A percentile compares a stretch with the other conserved stretches of the same genome.
Evolutionary conservation across 495 filamentous ascomycete species (phyloP).

Genomic region (Penicillium lagena): DNA sequence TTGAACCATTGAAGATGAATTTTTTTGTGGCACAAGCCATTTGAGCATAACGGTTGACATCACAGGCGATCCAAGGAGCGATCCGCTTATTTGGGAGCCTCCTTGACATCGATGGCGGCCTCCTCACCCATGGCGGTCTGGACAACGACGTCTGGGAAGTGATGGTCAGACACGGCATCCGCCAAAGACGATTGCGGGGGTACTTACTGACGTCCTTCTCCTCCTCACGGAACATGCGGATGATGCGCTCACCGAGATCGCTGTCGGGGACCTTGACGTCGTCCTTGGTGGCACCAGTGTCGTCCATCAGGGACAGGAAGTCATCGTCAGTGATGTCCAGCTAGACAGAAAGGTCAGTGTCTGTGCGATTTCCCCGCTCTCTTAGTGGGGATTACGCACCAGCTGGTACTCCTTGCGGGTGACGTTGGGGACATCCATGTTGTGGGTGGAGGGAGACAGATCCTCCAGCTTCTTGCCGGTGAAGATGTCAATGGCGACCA

Average conservation of each 20-base stretch:
- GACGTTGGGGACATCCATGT: slow-evolving; percentile 99
- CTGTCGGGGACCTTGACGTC: slow-evolving; percentile 91
- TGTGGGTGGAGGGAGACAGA: slow-evolving; percentile 98
- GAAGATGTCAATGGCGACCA: slow-evolving; percentile 97
- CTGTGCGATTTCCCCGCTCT: neutral
- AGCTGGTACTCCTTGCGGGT: slow-evolving; percentile 85
- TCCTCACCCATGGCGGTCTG: slow-evolving; percentile 95
- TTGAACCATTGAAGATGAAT: slow-evolving; percentile 24
- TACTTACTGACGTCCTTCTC: slow-evolving; percentile 80
- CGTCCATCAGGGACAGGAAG: slow-evolving; percentile 83
- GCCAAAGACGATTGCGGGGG: neutral
- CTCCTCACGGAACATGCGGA: slow-evolving; percentile 64
- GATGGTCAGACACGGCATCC: slow-evolving; percentile 3
- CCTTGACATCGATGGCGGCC: slow-evolving; percentile 87
- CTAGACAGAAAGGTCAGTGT: slow-evolving; percentile 30
- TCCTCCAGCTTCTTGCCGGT: slow-evolving; percentile 99
- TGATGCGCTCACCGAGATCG: slow-evolving; percentile 78
- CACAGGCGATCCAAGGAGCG: slow-evolving; percentile 19
- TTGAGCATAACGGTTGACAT: slow-evolving; percentile 29
- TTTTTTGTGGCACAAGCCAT: slow-evolving; percentile 17
- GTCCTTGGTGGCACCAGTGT: slow-evolving; percentile 78
- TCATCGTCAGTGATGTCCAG: slow-evolving; percentile 84
- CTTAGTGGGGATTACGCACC: slow-evolving; percentile 47
- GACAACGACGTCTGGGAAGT: slow-evolving; percentile 69
- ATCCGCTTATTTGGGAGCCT: slow-evolving; percentile 53